Evolutionary conservation across 2,329 filamentous ascomycete genomes (phyloP).

Genomic region (Cercospora nicotianae): DNA sequence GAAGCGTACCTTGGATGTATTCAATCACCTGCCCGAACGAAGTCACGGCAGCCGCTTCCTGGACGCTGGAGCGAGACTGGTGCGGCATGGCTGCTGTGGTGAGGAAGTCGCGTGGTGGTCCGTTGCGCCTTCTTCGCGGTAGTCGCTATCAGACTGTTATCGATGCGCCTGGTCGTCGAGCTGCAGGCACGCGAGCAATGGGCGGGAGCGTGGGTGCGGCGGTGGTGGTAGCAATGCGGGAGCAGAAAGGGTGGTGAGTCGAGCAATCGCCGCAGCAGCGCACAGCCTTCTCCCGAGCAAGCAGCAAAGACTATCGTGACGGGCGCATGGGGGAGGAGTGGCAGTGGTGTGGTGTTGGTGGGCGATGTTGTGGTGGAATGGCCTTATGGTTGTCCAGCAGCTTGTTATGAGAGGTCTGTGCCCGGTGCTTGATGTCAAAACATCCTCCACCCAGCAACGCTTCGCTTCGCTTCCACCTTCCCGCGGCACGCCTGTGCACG

Average conservation of each 20-base stretch:
- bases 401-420: constrained; percentile 13
- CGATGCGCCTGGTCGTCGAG: not conserved
- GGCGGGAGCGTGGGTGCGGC: not conserved
- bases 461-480: constrained; percentile 3
- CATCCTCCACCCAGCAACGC: constrained; percentile 6
- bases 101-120: constrained; percentile 1
- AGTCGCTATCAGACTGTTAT: not conserved
- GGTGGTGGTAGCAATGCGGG: constrained; percentile 1
- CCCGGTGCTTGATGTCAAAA: constrained; percentile 6
- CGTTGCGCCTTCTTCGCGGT: constrained; percentile 1
- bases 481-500: constrained; percentile 5
- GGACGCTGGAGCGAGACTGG: constrained; percentile 29
- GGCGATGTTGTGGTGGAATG: not conserved
- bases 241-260: not conserved
- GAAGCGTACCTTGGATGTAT: constrained; percentile 77
- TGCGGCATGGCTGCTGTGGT: constrained; percentile 33
- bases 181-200: not conserved
- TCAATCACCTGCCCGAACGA: constrained; percentile 89
- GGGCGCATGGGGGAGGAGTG: constrained; percentile 6
- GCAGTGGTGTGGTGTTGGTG: not conserved
- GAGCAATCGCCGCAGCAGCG: constrained; percentile 3
- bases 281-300: not conserved
- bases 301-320: constrained; percentile 16
- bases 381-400: not conserved
- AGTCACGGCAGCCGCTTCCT: constrained; percentile 40